Percentiles rank a stretch among this genome's conserved stretches.
Conservation (phyloP, 805 yeast genomes). For the Soucietia sequanensis region DNA sequence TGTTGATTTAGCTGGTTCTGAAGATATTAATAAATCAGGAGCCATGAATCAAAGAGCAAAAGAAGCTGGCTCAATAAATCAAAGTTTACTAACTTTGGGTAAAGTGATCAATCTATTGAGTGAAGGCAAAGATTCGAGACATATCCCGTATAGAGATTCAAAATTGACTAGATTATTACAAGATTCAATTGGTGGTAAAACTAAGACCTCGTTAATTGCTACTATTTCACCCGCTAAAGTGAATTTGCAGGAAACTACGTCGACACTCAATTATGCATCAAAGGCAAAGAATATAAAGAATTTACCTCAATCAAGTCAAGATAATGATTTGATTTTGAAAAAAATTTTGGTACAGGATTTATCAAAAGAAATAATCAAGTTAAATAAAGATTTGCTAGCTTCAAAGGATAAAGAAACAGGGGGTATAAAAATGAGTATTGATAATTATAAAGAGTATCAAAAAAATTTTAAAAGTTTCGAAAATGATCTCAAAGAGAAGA, state of each 20-base stretch:
- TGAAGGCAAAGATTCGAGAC: slow-evolving; percentile 35
- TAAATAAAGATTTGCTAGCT: slow-evolving; percentile 61
- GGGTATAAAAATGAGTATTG: slow-evolving; percentile 3
- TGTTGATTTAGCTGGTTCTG: slow-evolving; percentile 95
- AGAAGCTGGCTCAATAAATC: slow-evolving; percentile 93
- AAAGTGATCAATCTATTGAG: slow-evolving; percentile 70
- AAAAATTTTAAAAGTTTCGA: slow-evolving; percentile 1
- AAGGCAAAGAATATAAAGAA: slow-evolving; percentile 79
- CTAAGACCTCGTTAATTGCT: slow-evolving; percentile 84
- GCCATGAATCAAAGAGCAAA: slow-evolving; percentile 83
- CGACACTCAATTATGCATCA: slow-evolving; percentile 84
- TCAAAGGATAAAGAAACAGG: slow-evolving; percentile 45
- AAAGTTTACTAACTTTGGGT: slow-evolving; percentile 82
- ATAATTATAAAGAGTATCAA: slow-evolving; percentile 1
- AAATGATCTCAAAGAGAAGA: background rate
- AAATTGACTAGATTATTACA: slow-evolving; percentile 72
- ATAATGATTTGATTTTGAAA: slow-evolving; percentile 45
- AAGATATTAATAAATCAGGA: slow-evolving; percentile 83
- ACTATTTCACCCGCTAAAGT: slow-evolving; percentile 81
- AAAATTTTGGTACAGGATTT: slow-evolving; percentile 52
- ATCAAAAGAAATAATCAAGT: slow-evolving; percentile 52
- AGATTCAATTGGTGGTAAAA: slow-evolving; percentile 83
- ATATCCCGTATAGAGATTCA: slow-evolving; percentile 84
- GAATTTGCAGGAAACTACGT: slow-evolving; percentile 77
- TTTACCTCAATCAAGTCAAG: slow-evolving; percentile 50